Percentiles rank a stretch among this genome's conserved stretches.
phyloP scores from a whole-genome alignment of 495 filamentous ascomycete species.

The Podospora fimiseda region DNA sequence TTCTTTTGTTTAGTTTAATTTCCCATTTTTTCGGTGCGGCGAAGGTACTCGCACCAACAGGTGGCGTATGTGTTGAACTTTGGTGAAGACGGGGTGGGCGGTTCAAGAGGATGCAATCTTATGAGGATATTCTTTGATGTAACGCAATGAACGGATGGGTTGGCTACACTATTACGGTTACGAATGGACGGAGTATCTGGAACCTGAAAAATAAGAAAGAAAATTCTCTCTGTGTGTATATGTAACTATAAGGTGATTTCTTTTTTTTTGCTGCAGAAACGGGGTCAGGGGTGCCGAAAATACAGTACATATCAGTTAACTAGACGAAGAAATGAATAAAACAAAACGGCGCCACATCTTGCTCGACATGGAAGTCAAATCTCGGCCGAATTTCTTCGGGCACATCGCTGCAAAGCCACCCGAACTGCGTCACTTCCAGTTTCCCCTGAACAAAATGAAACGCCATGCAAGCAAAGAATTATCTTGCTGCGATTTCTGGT shows the following conservation, averaged over 20 bases:
- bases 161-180: background rate
- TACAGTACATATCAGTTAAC: no score
- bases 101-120: background rate
- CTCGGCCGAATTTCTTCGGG: background rate
- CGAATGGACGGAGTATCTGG: background rate
- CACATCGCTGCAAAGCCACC: background rate
- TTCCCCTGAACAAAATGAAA: no score
- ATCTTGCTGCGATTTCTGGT: constrained; percentile 4
- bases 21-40: no score
- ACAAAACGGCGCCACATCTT: background rate
- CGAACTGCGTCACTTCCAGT: background rate
- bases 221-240: background rate
- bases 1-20: no score
- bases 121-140: background rate
- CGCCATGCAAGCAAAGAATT: background rate
- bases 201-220: background rate
- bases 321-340: no score
- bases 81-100: background rate
- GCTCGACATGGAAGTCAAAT: background rate
- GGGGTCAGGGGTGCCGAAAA: no score
- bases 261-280: no score
- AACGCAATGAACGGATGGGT: background rate
- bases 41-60: no score
- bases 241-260: no score
- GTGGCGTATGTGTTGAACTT: background rate